Evolutionary conservation across 345 rosid genomes (phyloP).

Genomic region (Corchorus olitorius): DNA sequence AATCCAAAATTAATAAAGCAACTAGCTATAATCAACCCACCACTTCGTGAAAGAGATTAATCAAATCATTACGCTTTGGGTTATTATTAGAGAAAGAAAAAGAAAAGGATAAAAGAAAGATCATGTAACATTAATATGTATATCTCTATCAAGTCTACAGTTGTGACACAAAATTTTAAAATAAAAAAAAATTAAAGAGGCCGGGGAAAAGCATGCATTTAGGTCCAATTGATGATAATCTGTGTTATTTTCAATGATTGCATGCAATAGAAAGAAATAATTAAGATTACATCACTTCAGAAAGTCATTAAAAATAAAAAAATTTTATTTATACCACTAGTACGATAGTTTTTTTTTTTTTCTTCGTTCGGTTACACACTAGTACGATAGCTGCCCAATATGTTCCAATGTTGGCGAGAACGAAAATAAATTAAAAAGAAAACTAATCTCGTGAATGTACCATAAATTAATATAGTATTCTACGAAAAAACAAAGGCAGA

Average conservation of each 20-base stretch:
- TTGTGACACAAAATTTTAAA: too few relatives aligned
- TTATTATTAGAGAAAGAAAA: not conserved
- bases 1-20: constrained; percentile 5
- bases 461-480: too few relatives aligned
- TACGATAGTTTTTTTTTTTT: not conserved
- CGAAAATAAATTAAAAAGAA: too few relatives aligned
- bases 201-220: not conserved
- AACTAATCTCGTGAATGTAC: too few relatives aligned
- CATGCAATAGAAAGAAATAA: constrained; percentile 2
- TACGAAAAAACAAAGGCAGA: too few relatives aligned
- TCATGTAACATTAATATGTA: not conserved
- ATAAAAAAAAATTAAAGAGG: not conserved
- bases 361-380: not conserved
- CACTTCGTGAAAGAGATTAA: not conserved
- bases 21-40: not conserved
- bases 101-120: not conserved
- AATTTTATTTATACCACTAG: not conserved
- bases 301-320: not conserved
- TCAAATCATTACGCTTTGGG: constrained; percentile 8
- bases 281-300: not conserved
- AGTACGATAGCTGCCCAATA: not conserved
- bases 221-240: not conserved
- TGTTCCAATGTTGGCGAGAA: not conserved
- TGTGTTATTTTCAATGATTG: not conserved
- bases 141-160: not conserved